phyloP scores from a whole-genome alignment of 257 asterid species.

The Penstemon newberryi region DNA sequence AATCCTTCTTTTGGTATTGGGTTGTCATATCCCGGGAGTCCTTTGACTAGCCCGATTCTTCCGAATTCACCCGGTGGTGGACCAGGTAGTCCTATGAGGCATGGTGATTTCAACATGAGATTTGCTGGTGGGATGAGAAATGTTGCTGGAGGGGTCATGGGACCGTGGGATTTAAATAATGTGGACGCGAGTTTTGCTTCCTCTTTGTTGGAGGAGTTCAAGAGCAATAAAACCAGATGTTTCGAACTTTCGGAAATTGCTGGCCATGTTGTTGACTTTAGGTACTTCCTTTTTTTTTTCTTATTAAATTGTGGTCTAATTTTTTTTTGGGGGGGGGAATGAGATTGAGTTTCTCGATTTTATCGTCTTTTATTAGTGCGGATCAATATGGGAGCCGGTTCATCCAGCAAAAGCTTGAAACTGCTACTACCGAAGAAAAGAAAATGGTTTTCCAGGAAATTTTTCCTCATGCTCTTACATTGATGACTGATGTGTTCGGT shows the following conservation, averaged over 20 bases:
- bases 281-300: slow-evolving; percentile 37
- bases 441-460: slow-evolving; percentile 79
- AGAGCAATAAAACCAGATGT: slow-evolving; percentile 65
- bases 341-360: neutral
- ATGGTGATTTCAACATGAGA: slow-evolving; percentile 65
- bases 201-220: slow-evolving; percentile 72
- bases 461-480: slow-evolving; percentile 67
- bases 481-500: slow-evolving; percentile 89
- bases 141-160: slow-evolving; percentile 45
- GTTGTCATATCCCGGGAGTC: slow-evolving; percentile 53
- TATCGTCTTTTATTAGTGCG: slow-evolving; percentile 49
- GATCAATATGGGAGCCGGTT: slow-evolving; percentile 87
- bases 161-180: slow-evolving; percentile 58
- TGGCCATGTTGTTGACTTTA: slow-evolving; percentile 86
- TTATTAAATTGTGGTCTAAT: neutral
- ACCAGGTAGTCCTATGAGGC: slow-evolving; percentile 64
- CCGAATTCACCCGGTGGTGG: slow-evolving; percentile 54
- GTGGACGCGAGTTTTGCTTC: slow-evolving; percentile 53
- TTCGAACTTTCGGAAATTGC: slow-evolving; percentile 76
- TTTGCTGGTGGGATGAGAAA: slow-evolving; percentile 46
- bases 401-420: slow-evolving; percentile 87
- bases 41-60: slow-evolving; percentile 39
- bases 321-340: neutral
- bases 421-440: slow-evolving; percentile 64
- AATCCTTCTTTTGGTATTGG: slow-evolving; percentile 57